These are phyloP conservation scores for Colletotrichum sp. DNA, from an alignment of 2,329 filamentous ascomycete species.

Conservation along the genomic window DNA sequence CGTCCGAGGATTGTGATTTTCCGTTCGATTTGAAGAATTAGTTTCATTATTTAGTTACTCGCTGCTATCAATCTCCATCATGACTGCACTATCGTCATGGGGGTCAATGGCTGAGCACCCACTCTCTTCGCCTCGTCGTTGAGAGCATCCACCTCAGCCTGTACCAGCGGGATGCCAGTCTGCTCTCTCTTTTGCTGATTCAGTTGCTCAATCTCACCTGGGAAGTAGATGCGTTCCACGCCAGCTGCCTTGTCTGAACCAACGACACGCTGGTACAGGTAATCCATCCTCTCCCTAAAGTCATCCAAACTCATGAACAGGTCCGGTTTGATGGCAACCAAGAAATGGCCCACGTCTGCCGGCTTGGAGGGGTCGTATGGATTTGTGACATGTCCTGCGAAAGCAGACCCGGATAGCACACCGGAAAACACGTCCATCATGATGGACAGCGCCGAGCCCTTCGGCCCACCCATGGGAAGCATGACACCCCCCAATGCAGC, in stretches of 20 bases:
- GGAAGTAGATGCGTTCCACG: slow-evolving; percentile 64
- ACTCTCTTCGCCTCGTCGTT: slow-evolving; percentile 57
- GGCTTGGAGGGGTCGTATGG: slow-evolving; percentile 75
- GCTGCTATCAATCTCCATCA: background rate
- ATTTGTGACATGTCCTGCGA: slow-evolving; percentile 76
- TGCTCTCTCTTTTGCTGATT: slow-evolving; percentile 53
- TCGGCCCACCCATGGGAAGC: slow-evolving; percentile 85
- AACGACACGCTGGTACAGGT: slow-evolving; percentile 58
- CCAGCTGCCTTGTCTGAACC: slow-evolving; percentile 58
- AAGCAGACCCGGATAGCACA: slow-evolving; percentile 76
- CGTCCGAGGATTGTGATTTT: background rate
- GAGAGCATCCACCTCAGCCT: slow-evolving; percentile 58
- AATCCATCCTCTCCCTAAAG: slow-evolving; percentile 66
- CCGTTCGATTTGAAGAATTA: background rate
- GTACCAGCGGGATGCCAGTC: slow-evolving; percentile 63
- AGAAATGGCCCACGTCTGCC: slow-evolving; percentile 76
- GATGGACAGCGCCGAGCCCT: slow-evolving; percentile 76
- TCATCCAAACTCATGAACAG: slow-evolving; percentile 74
- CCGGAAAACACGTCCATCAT: slow-evolving; percentile 94
- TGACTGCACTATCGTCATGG: background rate
- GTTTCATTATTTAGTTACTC: accelerated
- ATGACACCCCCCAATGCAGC: slow-evolving; percentile 77
- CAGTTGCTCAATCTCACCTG: slow-evolving; percentile 65
- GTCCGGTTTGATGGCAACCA: slow-evolving; percentile 75
- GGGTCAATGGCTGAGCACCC: slow-evolving; percentile 30